A percentile compares a stretch with the other conserved stretches of the same genome.
Conservation (phyloP, 2,329 filamentous ascomycete genomes). For the Pleomassaria siparia region DNA sequence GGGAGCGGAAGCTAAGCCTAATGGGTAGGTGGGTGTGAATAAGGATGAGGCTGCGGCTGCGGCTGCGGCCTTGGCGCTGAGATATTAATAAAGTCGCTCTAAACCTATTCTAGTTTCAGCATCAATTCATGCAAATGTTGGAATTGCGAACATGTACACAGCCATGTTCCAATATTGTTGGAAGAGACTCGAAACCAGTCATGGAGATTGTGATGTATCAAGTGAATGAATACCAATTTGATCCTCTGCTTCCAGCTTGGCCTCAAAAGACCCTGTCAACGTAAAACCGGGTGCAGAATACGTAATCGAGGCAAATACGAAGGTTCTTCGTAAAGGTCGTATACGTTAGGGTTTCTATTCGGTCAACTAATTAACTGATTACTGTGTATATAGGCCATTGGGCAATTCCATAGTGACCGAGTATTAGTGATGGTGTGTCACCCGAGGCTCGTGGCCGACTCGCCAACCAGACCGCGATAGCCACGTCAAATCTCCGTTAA, state of each 20-base stretch:
- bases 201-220: neutral
- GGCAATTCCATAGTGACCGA: neutral
- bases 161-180: neutral
- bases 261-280: too few species aligned
- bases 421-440: neutral
- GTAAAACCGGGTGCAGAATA: neutral
- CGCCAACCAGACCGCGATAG: too few species aligned
- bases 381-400: too few species aligned
- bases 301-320: neutral
- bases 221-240: neutral
- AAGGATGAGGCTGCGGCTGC: too few species aligned
- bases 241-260: too few species aligned
- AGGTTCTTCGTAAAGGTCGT: neutral
- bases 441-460: neutral
- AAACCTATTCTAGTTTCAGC: neutral
- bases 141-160: neutral
- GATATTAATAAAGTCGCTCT: neutral
- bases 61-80: neutral
- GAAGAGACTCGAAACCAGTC: neutral
- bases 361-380: neutral
- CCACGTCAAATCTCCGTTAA: slow-evolving; percentile 1
- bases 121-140: neutral
- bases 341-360: neutral
- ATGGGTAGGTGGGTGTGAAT: too few species aligned
- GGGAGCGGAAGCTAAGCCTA: neutral